A percentile compares a stretch with the other conserved stretches of the same genome.
Evolutionary conservation across 2,329 filamentous ascomycete genomes (phyloP).

Genomic region (Claviceps africana): DNA sequence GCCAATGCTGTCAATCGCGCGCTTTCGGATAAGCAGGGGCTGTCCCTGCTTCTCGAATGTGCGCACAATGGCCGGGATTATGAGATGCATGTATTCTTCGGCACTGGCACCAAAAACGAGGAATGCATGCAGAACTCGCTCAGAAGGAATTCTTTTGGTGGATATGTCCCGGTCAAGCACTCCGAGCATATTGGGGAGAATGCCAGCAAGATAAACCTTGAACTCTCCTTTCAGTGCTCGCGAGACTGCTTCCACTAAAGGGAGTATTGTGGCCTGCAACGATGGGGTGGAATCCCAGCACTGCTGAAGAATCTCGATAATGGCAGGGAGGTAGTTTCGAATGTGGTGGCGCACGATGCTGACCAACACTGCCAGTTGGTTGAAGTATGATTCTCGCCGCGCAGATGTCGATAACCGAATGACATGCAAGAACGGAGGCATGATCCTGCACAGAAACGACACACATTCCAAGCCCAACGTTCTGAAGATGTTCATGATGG

Average conservation of each 20-base stretch:
- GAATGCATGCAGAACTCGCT: slow-evolving; percentile 87
- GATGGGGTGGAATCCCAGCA: slow-evolving; percentile 76
- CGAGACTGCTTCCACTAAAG: slow-evolving; percentile 85
- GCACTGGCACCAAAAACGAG: slow-evolving; percentile 89
- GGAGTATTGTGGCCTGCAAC: slow-evolving; percentile 81
- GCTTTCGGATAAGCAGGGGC: slow-evolving; percentile 64
- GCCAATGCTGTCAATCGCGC: slow-evolving; percentile 86
- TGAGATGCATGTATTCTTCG: slow-evolving; percentile 98
- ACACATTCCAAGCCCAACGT: slow-evolving; percentile 94
- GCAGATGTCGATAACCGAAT: slow-evolving; percentile 68
- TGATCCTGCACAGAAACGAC: slow-evolving; percentile 82
- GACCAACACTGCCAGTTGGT: slow-evolving; percentile 83
- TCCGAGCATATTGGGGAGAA: slow-evolving; percentile 87
- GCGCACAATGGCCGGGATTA: slow-evolving; percentile 86
- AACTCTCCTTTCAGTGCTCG: slow-evolving; percentile 93
- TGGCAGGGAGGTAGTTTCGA: slow-evolving; percentile 72
- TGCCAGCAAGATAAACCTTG: slow-evolving; percentile 80
- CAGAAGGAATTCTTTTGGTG: slow-evolving; percentile 63
- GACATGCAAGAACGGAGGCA: slow-evolving; percentile 83
- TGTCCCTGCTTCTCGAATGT: slow-evolving; percentile 85
- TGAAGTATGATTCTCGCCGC: slow-evolving; percentile 90
- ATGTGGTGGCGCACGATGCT: slow-evolving; percentile 96
- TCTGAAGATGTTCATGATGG: slow-evolving; percentile 97
- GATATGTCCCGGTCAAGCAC: slow-evolving; percentile 78
- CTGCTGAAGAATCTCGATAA: slow-evolving; percentile 74